Evolutionary conservation across 176 grass and related monocot species (phyloP).

Genomic region (Eleusine coracana): DNA sequence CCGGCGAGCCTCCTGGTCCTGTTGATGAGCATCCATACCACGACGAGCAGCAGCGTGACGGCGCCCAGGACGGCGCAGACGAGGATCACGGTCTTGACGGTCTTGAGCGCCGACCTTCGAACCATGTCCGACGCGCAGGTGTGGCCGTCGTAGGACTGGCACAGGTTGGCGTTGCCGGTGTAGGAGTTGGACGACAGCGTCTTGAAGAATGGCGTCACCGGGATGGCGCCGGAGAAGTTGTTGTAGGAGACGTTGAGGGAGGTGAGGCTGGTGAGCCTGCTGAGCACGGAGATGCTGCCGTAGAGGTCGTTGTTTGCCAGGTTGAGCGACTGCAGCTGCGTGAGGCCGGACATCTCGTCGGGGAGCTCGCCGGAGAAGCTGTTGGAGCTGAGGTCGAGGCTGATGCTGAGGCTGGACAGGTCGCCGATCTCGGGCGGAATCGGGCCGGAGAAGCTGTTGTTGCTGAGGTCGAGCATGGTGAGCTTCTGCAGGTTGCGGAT

Average conservation of each 20-base stretch:
- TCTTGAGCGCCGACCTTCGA: slow-evolving; percentile 68
- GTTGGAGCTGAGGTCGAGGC: slow-evolving; percentile 82
- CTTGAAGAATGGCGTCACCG: slow-evolving; percentile 79
- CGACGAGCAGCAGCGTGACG: slow-evolving; percentile 52
- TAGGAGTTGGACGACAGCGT: slow-evolving; percentile 70
- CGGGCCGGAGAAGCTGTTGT: slow-evolving; percentile 62
- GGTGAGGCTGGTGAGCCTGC: slow-evolving; percentile 73
- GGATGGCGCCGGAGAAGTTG: slow-evolving; percentile 96
- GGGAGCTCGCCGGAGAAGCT: slow-evolving; percentile 74
- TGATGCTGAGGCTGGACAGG: slow-evolving; percentile 82
- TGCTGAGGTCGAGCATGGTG: slow-evolving; percentile 79
- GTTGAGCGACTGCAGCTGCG: slow-evolving; percentile 82
- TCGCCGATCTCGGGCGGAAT: slow-evolving; percentile 65
- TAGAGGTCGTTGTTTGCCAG: slow-evolving; percentile 70
- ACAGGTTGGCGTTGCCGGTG: slow-evolving; percentile 62
- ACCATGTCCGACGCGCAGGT: slow-evolving; percentile 68
- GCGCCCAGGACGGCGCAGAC: slow-evolving; percentile 64
- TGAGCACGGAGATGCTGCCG: slow-evolving; percentile 72
- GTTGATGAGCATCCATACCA: slow-evolving; percentile 70
- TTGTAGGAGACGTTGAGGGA: slow-evolving; percentile 92
- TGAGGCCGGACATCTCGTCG: slow-evolving; percentile 77
- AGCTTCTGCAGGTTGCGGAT: slow-evolving; percentile 85
- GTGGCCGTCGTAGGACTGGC: slow-evolving; percentile 76
- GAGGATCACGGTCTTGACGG: slow-evolving; percentile 57
- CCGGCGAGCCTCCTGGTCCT: slow-evolving; percentile 47